Base-by-base conservation (phyloP, 1,139 yeast genomes). In the Yamadazyma atmosphaerica region DNA sequence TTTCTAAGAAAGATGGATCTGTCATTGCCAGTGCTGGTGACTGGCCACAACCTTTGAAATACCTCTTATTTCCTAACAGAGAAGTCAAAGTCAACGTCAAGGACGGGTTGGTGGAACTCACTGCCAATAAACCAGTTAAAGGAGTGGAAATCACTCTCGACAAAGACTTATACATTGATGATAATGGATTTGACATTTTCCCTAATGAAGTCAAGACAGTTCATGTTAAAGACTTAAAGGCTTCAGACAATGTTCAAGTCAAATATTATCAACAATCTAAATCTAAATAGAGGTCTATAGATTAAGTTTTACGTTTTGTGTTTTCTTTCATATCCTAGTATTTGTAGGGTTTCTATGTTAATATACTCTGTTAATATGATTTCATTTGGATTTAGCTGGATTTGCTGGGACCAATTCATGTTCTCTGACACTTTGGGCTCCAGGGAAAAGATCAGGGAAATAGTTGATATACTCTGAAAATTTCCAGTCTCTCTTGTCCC, bases 1-100 rank as follows among this genome's bases (percentile, higher is more conserved):
- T 46, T 26, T 17, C 36, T 17, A 23, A 33, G 17, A 9, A 6
- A 6, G 32, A 47, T 14, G 47, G 45, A 10, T 15, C 39, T 11
- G 41, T 54, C 4, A 37, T 67, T 12, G 56, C 66, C 7, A 47
- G 61, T 30, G 59, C 65, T 10, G 52, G 60, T 10, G 74, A 71
- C 43, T 73, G 79, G 78, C 78, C 79, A 3, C 77, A 74, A 46
- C 79, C 79, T n/a, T 52, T 74, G 42, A 73, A 73, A 46, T 58
- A 65, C 41, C 49, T 67, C 26, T 46, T 50, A 24, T 58, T 66
- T 44, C 52, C 55, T 4, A 39, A 46, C 10, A 40, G 45, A 30
- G 26, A 38, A 11, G 40, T 50, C 9, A 33, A 37, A 4, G 12
- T 30, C 36, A 22, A 32, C 7, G 45, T 48, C n/a, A 40, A 44